Evolutionary conservation across 352 stramenopile species (phyloP), one percentile per base, ranked within the genome.

Genomic region (Phytopythium litorale): DNA sequence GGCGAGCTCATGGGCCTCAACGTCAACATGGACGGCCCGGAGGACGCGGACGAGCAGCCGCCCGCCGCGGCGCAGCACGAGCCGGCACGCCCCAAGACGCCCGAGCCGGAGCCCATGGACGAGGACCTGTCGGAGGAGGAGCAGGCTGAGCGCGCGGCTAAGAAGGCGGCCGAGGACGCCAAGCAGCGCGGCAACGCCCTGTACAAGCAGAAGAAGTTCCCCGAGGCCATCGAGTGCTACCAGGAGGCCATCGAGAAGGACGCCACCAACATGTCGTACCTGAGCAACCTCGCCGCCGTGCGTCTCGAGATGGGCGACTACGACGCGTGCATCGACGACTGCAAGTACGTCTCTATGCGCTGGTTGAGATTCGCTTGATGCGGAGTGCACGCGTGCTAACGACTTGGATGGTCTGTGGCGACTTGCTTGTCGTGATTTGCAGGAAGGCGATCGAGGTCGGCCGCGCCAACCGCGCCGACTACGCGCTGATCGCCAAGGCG

Each of bases 141-240:
- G 61, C 78, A 82, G 50, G 73, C 76, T 3, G 72, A 76, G 53
- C 79, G 82, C 12, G 76, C 65, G 21, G 60, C 19, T 1, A 86
- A 89, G 65, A 88, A 94, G 60, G 76, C 73, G 21, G 94, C 96
- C 0, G 78, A 96, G 13, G 86, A 88, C 38, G 85, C 91, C 58
- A 99, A 99, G 78, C 78, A 98, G 53, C 81, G 88, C 42, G 97
- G 97, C 48, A 99, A 99, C 69, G 81, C 85, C 7, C 78, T 98
- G 8, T 99, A 99, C 93, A 99, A 99, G 84, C 63, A 88, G 48
- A 98, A 99, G 73, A 69, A 98, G 66, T 99, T 99, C 68, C 81
- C 96, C 1, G 87, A 96, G 51, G 87, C 87, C 28, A 77, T 99
- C 30, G 88, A 81, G 58, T 91, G 90, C 58, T 99, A 99, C 82